Evolutionary conservation across 2,329 filamentous ascomycete species (phyloP).

Genomic region (Fusarium sp.): DNA sequence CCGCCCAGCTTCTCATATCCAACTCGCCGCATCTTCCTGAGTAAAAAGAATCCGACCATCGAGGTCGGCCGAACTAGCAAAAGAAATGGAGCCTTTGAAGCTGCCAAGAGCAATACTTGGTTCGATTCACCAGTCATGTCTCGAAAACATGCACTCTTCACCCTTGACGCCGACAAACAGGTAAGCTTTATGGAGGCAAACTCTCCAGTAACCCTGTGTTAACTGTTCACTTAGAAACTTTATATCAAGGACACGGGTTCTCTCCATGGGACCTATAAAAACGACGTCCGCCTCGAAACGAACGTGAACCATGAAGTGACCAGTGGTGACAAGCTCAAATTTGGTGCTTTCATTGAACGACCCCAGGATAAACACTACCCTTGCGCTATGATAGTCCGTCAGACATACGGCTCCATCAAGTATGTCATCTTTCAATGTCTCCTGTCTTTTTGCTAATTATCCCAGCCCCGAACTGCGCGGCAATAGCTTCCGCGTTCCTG

Average conservation of each 20-base stretch:
- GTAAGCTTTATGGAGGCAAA: slow-evolving; percentile 49
- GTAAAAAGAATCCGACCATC: slow-evolving; percentile 43
- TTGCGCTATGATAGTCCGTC: slow-evolving; percentile 49
- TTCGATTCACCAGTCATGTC: slow-evolving; percentile 80
- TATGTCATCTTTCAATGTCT: slow-evolving; percentile 17
- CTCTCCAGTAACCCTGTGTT: slow-evolving; percentile 8
- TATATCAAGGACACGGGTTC: slow-evolving; percentile 59
- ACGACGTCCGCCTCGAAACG: slow-evolving; percentile 43
- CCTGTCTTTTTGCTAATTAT: slow-evolving; percentile 20
- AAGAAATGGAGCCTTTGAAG: slow-evolving; percentile 48
- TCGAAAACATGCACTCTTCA: slow-evolving; percentile 70
- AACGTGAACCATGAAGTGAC: slow-evolving; percentile 31
- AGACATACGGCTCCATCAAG: slow-evolving; percentile 45
- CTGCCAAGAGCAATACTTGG: slow-evolving; percentile 66
- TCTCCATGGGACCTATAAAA: slow-evolving; percentile 64
- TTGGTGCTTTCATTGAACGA: slow-evolving; percentile 51
- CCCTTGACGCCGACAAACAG: slow-evolving; percentile 55
- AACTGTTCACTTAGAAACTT: slow-evolving; percentile 52
- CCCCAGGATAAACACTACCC: slow-evolving; percentile 51
- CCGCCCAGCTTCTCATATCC: slow-evolving; percentile 35
- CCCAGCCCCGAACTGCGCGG: slow-evolving; percentile 42
- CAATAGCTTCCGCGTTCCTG: slow-evolving; percentile 55
- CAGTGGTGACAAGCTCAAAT: slow-evolving; percentile 49
- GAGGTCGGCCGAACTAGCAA: slow-evolving; percentile 59
- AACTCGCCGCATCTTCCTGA: slow-evolving; percentile 47